A percentile compares a stretch with the other conserved stretches of the same genome.
These are phyloP conservation scores for Globisporangium rhizosaccharum DNA, from an alignment of 352 stramenopile genomes.

Conservation along the genomic window DNA sequence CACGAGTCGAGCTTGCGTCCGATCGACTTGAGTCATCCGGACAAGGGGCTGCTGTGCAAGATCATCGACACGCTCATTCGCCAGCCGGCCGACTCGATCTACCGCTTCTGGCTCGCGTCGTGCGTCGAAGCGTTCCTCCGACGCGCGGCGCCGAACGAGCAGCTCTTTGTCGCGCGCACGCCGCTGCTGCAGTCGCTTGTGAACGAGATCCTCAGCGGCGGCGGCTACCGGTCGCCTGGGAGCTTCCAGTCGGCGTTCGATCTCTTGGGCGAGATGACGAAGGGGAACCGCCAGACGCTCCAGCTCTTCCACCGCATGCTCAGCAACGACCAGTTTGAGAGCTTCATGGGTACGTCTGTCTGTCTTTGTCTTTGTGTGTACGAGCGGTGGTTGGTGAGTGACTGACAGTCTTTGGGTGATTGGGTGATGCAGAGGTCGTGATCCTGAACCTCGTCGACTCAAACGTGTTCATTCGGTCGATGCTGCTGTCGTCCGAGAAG, in stretches of 20 bases:
- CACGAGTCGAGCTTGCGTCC: constrained; percentile 33
- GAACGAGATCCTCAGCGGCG: constrained; percentile 80
- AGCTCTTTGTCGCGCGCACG: constrained; percentile 88
- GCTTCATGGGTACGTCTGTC: constrained; percentile 78
- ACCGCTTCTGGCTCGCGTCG: constrained; percentile 95
- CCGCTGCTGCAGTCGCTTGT: constrained; percentile 87
- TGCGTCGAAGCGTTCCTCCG: constrained; percentile 95
- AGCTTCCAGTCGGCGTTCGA: constrained; percentile 96
- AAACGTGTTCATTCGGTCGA: constrained; percentile 95
- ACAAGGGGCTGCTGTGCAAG: constrained; percentile 89
- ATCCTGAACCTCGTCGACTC: constrained; percentile 94
- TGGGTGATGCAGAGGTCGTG: constrained; percentile 66
- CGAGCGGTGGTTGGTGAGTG: neutral
- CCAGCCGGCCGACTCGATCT: constrained; percentile 91
- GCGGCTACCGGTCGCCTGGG: constrained; percentile 80
- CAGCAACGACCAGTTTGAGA: constrained; percentile 83
- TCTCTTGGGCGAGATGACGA: constrained; percentile 93
- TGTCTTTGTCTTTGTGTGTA: neutral
- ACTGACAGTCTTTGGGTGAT: constrained; percentile 6
- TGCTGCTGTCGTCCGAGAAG: constrained; percentile 80
- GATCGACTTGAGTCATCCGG: constrained; percentile 56
- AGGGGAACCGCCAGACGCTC: constrained; percentile 90
- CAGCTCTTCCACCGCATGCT: constrained; percentile 86
- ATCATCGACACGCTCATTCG: constrained; percentile 86
- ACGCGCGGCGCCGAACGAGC: constrained; percentile 74